Percentiles rank a stretch among this genome's conserved stretches.
phyloP scores from a whole-genome alignment of 768 basidiomycete genomes.

The Trametes meyenii region DNA sequence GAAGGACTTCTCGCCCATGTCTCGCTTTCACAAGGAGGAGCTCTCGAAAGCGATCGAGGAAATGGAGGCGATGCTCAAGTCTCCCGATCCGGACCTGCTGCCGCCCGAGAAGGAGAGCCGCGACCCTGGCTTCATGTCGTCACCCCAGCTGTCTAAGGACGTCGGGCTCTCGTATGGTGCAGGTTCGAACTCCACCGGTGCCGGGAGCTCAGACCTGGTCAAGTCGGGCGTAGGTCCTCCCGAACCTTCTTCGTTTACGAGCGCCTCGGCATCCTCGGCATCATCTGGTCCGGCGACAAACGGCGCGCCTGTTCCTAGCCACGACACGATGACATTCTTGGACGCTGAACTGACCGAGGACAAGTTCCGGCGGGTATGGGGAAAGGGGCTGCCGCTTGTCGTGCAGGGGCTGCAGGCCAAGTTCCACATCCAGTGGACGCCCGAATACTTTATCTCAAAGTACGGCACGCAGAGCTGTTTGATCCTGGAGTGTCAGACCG shows the following conservation, averaged over 20 bases:
- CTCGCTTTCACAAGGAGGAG: slow-evolving; percentile 69
- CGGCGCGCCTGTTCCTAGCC: slow-evolving; percentile 41
- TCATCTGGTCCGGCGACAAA: not conserved
- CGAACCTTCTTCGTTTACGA: slow-evolving; percentile 18
- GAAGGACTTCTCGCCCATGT: slow-evolving; percentile 76
- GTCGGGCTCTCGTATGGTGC: slow-evolving; percentile 4
- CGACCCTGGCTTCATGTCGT: slow-evolving; percentile 8
- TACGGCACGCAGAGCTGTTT: slow-evolving; percentile 66
- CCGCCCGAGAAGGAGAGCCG: slow-evolving; percentile 12
- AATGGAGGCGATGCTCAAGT: slow-evolving; percentile 61
- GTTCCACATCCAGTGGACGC: slow-evolving; percentile 77
- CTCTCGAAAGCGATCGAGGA: slow-evolving; percentile 63
- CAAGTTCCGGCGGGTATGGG: slow-evolving; percentile 73
- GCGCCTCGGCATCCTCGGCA: slow-evolving; percentile 13
- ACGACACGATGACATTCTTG: slow-evolving; percentile 48
- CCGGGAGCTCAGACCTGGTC: slow-evolving; percentile 2
- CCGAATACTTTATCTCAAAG: slow-evolving; percentile 74
- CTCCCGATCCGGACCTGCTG: slow-evolving; percentile 24
- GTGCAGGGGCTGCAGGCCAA: slow-evolving; percentile 66
- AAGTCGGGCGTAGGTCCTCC: slow-evolving; percentile 10
- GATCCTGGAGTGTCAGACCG: slow-evolving; percentile 83
- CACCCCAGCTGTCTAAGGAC: slow-evolving; percentile 17
- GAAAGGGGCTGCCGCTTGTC: slow-evolving; percentile 72
- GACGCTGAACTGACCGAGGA: slow-evolving; percentile 56
- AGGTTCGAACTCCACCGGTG: slow-evolving; percentile 5